Evolutionary conservation across 2,329 filamentous ascomycete genomes (phyloP).

Genomic region (Diaporthe helianthi): DNA sequence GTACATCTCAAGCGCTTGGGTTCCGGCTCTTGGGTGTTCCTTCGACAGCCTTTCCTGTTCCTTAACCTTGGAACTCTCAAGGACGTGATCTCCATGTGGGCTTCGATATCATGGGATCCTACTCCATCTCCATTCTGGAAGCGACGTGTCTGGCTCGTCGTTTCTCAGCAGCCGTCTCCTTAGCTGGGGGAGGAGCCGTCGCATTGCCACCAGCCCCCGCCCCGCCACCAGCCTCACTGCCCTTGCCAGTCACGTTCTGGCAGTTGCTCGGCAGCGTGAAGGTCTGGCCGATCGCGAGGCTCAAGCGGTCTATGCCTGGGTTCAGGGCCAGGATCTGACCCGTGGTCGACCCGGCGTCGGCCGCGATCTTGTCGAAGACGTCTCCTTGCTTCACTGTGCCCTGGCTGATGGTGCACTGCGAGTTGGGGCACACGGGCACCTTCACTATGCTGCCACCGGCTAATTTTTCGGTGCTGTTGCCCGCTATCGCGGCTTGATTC

Average conservation of each 20-base stretch:
- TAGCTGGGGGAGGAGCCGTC: background rate
- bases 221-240: background rate
- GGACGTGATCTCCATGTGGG: background rate
- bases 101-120: background rate
- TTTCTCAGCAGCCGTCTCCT: background rate
- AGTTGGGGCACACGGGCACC: conserved; percentile 26
- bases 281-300: conserved; percentile 18
- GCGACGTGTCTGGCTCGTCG: background rate
- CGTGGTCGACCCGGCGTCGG: conserved; percentile 12
- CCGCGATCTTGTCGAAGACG: conserved; percentile 18
- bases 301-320: conserved; percentile 14
- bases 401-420: conserved; percentile 27
- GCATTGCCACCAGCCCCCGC: conserved; percentile 3
- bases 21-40: background rate
- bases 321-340: conserved; percentile 27
- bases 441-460: background rate
- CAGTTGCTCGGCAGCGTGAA: conserved; percentile 27
- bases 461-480: conserved; percentile 15
- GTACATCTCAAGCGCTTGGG: background rate
- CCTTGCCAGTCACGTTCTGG: conserved; percentile 25
- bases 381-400: conserved; percentile 16
- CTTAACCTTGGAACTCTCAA: no score
- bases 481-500: background rate
- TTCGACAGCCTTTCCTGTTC: background rate
- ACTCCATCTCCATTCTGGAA: background rate